A percentile compares a stretch with the other conserved stretches of the same genome.
Conservation (phyloP, 441 rosid genomes). For the Syzygium syzygioides region DNA sequence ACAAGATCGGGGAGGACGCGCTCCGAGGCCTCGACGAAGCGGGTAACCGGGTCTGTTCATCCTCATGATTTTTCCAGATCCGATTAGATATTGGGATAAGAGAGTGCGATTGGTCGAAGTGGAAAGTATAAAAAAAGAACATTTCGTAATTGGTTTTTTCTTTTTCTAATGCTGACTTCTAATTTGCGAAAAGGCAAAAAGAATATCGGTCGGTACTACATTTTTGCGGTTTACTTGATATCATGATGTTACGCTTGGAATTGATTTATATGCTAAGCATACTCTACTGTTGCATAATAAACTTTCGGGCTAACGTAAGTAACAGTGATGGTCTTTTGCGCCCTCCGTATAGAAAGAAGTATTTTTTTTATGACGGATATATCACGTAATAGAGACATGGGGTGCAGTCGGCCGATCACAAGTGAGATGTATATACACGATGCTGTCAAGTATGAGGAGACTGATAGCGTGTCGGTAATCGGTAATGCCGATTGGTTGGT, state of each 20-base stretch:
- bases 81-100: not conserved
- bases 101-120: not conserved
- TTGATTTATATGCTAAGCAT: not conserved
- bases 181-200: not conserved
- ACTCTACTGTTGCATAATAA: not conserved
- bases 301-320: not conserved
- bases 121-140: not conserved
- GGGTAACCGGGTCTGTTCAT: constrained; percentile 58
- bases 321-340: not conserved
- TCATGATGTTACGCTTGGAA: not conserved
- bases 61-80: not conserved
- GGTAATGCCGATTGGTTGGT: not conserved
- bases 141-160: not conserved
- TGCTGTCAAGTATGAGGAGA: not conserved
- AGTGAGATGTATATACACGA: not conserved
- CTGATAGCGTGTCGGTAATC: accelerated
- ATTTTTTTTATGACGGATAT: not conserved
- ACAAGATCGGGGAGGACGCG: constrained; percentile 86
- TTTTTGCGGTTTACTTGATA: not conserved
- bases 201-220: not conserved
- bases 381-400: not conserved
- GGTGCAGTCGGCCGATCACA: not conserved
- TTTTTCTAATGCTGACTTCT: not conserved
- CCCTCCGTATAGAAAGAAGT: not conserved
- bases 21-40: constrained; percentile 83